Evolutionary conservation across 2,329 filamentous ascomycete species (phyloP), one percentile per base, ranked within the genome.

Genomic region (Ceratocystis ficicola): DNA sequence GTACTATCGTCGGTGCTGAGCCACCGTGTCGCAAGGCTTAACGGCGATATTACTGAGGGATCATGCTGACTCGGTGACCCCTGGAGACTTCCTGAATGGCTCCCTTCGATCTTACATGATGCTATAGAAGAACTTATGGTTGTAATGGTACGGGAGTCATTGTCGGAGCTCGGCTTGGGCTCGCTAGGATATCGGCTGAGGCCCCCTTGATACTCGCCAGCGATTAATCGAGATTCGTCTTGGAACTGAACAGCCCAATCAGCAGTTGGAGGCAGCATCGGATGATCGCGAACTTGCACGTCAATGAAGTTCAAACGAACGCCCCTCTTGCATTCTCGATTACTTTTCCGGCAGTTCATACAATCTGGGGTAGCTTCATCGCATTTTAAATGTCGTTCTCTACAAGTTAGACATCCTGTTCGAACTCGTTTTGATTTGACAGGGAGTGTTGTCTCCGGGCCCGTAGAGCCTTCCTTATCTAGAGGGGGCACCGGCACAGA

Each of bases 231-330:
- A 25, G 92, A 96, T 73, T 97, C 91, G 73, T 96, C 93, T 71
- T 88, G 82, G 70, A 97, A 96, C 64, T 84, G 81, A 15, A 96
- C 81, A 72, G 80, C 80, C 82, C 87, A 90, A 63, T 89, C 86
- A 0, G 80, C 77, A 1, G 83, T 82, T 1, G 80, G 81, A 4
- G 81, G 79, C 28, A 88, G 77, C 62, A 82, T 81, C 10, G 85
- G 86, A 64, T 87, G 89, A 62, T 79, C 77, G 71, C 88, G 85
- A 66, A 87, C 86, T 68, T 87, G 86, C 2, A 87, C 88, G 72
- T 96, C 91, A 70, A 96, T 91, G 72, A 96, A 97, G 76, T 96
- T 96, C 50, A 97, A 79, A 46, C 90, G 84, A 63, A 96, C 80
- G 20, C 92, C 93, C 70, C 91, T 84, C 73, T 92, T 91, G 78